Percentiles rank a stretch among this genome's conserved stretches.
Evolutionary conservation across 2,329 filamentous ascomycete genomes (phyloP).

Genomic region (Aspergillus pseudotamarii): DNA sequence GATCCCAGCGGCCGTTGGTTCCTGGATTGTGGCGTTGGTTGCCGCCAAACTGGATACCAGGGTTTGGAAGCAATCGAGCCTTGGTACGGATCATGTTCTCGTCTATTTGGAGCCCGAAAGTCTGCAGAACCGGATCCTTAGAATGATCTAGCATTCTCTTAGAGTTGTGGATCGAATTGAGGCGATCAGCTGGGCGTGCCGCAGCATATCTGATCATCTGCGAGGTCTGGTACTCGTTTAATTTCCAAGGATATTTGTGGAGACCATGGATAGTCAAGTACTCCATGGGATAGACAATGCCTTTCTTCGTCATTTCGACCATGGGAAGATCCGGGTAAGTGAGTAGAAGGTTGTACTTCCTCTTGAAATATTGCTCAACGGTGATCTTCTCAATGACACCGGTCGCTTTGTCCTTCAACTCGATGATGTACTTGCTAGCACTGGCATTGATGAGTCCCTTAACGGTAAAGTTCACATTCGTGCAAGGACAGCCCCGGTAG

Average conservation of each 20-base stretch:
- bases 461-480: conserved; percentile 52
- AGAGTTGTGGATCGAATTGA: conserved; percentile 67
- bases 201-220: conserved; percentile 95
- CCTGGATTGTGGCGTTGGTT: conserved; percentile 61
- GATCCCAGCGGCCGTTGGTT: conserved; percentile 78
- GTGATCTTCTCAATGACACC: conserved; percentile 51
- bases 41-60: conserved; percentile 69
- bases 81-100: conserved; percentile 65
- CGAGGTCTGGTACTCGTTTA: conserved; percentile 67
- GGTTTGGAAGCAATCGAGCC: conserved; percentile 71
- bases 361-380: conserved; percentile 62
- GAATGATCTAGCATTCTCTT: conserved; percentile 69
- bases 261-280: conserved; percentile 55
- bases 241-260: conserved; percentile 61
- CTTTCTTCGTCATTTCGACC: conserved; percentile 60
- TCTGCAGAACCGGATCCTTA: conserved; percentile 68
- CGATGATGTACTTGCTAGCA: conserved; percentile 48
- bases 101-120: conserved; percentile 75
- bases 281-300: conserved; percentile 60
- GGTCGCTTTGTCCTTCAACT: conserved; percentile 42
- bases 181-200: conserved; percentile 71
- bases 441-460: conserved; percentile 50
- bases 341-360: conserved; percentile 54
- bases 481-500: conserved; percentile 38
- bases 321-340: conserved; percentile 56